Percentiles rank a stretch among this genome's conserved stretches.
These are phyloP conservation scores for Candida tropicalis DNA, from an alignment of 1,139 yeast species.

Conservation along the genomic window DNA sequence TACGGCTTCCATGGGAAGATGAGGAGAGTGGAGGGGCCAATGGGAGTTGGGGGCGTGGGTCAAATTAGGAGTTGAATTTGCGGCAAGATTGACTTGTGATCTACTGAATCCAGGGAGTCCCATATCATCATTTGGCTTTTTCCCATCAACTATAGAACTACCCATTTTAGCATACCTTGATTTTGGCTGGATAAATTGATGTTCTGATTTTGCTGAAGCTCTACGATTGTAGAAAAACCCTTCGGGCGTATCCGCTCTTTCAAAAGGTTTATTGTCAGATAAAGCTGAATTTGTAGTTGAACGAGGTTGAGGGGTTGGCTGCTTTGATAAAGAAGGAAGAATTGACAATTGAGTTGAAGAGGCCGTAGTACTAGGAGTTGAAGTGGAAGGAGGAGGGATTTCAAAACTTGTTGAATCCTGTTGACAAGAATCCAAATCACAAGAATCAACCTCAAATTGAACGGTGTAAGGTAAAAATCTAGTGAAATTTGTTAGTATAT, in stretches of 20 bases:
- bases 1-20: too few relatives aligned
- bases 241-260: slow-evolving; percentile 23
- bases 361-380: slow-evolving; percentile 5
- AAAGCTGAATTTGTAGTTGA: slow-evolving; percentile 9
- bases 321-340: slow-evolving; percentile 22
- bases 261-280: slow-evolving; percentile 10
- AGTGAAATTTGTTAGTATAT: slow-evolving; percentile 11
- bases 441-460: slow-evolving; percentile 54
- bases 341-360: slow-evolving; percentile 19
- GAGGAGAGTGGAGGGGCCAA: slow-evolving; percentile 16
- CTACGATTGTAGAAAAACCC: slow-evolving; percentile 30
- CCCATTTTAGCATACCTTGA: slow-evolving; percentile 33
- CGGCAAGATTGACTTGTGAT: slow-evolving; percentile 18
- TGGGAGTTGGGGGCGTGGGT: slow-evolving; percentile 12
- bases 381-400: slow-evolving; percentile 7
- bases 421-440: slow-evolving; percentile 13
- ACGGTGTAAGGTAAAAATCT: slow-evolving; percentile 76
- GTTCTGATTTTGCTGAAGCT: slow-evolving; percentile 7
- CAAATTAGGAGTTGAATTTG: slow-evolving; percentile 25
- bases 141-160: slow-evolving; percentile 44
- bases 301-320: slow-evolving; percentile 15
- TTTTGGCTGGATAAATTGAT: slow-evolving; percentile 47
- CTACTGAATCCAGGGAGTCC: slow-evolving; percentile 47
- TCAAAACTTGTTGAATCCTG: slow-evolving; percentile 12
- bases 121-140: slow-evolving; percentile 30